phyloP scores from a whole-genome alignment of 805 yeast species.

The Suhomyces canberraensis region DNA sequence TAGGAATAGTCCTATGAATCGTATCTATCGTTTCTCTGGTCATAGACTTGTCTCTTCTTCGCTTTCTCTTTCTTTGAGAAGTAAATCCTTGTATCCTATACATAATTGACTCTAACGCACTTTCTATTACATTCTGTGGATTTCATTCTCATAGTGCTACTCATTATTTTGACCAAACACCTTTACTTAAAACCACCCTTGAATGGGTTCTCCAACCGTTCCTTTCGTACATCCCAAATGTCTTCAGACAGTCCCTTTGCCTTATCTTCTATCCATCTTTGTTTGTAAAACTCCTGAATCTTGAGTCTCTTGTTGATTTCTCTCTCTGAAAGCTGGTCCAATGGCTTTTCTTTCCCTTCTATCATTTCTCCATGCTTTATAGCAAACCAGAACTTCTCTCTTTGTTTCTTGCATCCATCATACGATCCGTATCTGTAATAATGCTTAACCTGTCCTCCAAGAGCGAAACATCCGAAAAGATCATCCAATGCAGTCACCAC shows the following conservation, averaged over 20 bases:
- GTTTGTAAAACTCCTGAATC: constrained; percentile 70
- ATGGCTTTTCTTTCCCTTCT: constrained; percentile 31
- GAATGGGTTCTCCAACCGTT: constrained; percentile 17
- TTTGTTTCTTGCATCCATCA: constrained; percentile 64
- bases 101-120: too few species aligned
- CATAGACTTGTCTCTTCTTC: too few species aligned
- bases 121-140: too few species aligned
- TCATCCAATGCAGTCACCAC: constrained; percentile 81
- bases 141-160: too few species aligned
- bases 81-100: too few species aligned
- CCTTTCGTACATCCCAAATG: constrained; percentile 61
- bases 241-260: constrained; percentile 77
- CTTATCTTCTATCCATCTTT: constrained; percentile 56
- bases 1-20: too few species aligned
- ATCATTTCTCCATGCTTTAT: constrained; percentile 46
- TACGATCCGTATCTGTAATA: constrained; percentile 82
- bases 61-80: too few species aligned
- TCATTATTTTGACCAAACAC: too few species aligned
- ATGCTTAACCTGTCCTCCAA: constrained; percentile 85
- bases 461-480: constrained; percentile 76
- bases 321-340: constrained; percentile 26
- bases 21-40: too few species aligned
- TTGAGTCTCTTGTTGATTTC: constrained; percentile 48
- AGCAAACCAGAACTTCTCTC: constrained; percentile 80
- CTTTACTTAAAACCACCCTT: constrained; percentile 1